Evolutionary conservation across 2,329 filamentous ascomycete genomes (phyloP), one percentile per base, ranked within the genome.

Genomic region (Fusarium sp.): DNA sequence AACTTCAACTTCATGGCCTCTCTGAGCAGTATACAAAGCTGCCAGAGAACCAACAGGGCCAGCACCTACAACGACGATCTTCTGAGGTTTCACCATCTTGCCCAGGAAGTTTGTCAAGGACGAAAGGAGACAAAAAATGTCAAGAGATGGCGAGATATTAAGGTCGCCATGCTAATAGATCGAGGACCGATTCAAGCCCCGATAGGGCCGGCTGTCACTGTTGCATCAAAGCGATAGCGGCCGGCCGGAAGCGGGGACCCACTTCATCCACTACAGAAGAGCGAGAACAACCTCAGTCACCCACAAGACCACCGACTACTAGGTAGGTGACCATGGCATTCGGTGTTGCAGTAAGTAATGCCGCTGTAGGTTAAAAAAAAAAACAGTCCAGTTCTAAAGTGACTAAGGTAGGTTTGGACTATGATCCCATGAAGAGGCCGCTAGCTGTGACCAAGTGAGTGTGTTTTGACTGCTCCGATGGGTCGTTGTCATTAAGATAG

Each of bases 11-110:
- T 96, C 86, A 82, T 97, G 91, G 48, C 95, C 96, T 81, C 96
- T 88, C 76, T 92, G 89, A 8, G 96, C 96, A 61, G 96, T 96
- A 85, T 98, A 99, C 11, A 99, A 85, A 48, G 95, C 96, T 30
- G 96, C 95, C 47, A 99, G 86, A 17, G 95, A 94, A 44, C 96
- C 96, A 13, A 99, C 96, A 1, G 96, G 96, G 4, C 96, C 96
- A 62, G 95, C 96, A 61, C 96, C 96, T 55, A 99, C 92, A 52
- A 99, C 89, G 26, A 97, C 88, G 62, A 93, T 90, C 83, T 94
- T 96, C 78, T 94, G 89, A 70, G 76, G 70, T 34, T 76, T 77
- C 28, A 77, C 76, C 83, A 85, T 85, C 68, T 70, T 81, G 22
- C 38, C 66, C 48, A 39, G 52, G 60, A 39, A 72, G 41, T 63